A percentile compares a stretch with the other conserved stretches of the same genome.
phyloP scores from a whole-genome alignment of 495 filamentous ascomycete species.

The Xylaria scruposa region DNA sequence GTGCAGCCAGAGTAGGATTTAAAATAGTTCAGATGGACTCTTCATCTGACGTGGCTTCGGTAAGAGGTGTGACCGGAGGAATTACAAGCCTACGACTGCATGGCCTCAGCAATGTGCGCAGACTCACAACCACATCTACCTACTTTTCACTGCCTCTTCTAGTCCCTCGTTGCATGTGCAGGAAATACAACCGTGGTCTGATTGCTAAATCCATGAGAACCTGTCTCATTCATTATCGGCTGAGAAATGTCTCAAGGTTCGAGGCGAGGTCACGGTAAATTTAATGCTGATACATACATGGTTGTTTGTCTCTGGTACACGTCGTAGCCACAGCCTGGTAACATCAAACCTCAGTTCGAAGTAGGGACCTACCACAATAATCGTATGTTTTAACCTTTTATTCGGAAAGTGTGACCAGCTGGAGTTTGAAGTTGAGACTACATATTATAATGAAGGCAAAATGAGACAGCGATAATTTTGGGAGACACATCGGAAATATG shows the following conservation, averaged over 20 bases:
- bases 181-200: background rate
- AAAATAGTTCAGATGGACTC: background rate
- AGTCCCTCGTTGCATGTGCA: background rate
- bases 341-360: background rate
- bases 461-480: background rate
- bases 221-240: background rate
- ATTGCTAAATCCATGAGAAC: background rate
- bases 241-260: background rate
- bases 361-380: too few species aligned
- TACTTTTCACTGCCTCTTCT: background rate
- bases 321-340: background rate
- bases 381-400: background rate
- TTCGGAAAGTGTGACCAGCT: background rate
- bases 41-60: background rate
- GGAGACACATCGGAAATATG: background rate
- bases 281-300: background rate
- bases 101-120: background rate
- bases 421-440: constrained; percentile 2
- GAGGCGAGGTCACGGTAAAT: background rate
- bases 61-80: background rate
- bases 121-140: background rate
- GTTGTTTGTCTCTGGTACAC: background rate
- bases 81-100: background rate
- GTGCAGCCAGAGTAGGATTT: background rate
- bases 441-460: background rate